Evolutionary conservation across 495 filamentous ascomycete genomes (phyloP).

Genomic region (Cairneyella variabilis): DNA sequence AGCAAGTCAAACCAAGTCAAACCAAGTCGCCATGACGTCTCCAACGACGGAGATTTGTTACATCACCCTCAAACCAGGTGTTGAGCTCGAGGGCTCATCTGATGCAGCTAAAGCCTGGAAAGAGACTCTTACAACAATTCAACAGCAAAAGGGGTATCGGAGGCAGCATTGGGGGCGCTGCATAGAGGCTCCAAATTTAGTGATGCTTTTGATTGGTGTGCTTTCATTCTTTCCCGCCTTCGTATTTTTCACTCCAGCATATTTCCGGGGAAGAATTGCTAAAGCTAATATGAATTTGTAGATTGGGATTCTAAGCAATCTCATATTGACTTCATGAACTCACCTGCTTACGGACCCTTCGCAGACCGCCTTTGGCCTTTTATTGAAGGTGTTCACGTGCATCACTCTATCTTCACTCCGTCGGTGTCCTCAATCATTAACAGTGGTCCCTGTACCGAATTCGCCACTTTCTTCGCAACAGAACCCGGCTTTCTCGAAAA

Average conservation of each 20-base stretch:
- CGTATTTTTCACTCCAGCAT: background rate
- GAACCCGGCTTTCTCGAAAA: background rate
- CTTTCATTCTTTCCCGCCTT: background rate
- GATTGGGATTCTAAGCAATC: conserved; percentile 15
- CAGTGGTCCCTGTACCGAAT: conserved; percentile 1
- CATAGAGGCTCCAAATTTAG: conserved; percentile 2
- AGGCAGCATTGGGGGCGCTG: conserved; percentile 2
- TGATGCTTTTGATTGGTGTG: conserved; percentile 16
- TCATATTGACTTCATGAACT: conserved; percentile 14
- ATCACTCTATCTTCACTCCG: conserved; percentile 4
- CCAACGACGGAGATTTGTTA: conserved; percentile 10
- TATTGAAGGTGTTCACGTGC: conserved; percentile 1
- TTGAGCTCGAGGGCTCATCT: background rate
- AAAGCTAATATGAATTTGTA: background rate
- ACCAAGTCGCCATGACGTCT: too few species aligned
- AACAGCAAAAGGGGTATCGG: conserved; percentile 5
- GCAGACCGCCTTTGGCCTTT: background rate
- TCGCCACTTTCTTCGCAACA: conserved; percentile 6
- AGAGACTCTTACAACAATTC: conserved; percentile 6
- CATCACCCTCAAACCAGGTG: conserved; percentile 12
- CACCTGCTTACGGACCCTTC: conserved; percentile 11
- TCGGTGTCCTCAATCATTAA: conserved; percentile 1
- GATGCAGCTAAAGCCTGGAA: conserved; percentile 5
- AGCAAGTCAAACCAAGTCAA: too few species aligned
- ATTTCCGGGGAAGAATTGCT: background rate